Conservation (phyloP, 495 filamentous ascomycete species). For the Aspergillus kassunensis region DNA sequence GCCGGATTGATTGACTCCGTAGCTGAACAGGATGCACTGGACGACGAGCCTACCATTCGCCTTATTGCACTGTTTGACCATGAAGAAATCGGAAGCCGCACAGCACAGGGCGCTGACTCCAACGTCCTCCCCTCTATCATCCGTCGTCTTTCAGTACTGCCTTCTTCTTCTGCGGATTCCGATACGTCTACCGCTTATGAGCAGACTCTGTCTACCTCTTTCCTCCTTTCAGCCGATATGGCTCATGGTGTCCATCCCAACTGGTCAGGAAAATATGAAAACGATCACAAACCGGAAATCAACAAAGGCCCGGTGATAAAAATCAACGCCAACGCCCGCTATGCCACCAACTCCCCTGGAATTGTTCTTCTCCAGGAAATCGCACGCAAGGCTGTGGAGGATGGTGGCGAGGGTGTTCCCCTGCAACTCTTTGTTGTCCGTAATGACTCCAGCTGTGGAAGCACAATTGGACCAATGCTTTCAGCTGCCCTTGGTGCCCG, state of each 20-base stretch:
- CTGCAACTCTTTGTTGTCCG: constrained; percentile 94
- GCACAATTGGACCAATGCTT: constrained; percentile 95
- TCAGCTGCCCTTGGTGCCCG: constrained; percentile 77
- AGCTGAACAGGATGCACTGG: constrained; percentile 54
- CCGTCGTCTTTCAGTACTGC: constrained; percentile 78
- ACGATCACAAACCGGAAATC: constrained; percentile 85
- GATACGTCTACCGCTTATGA: constrained; percentile 79
- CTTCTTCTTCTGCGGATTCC: constrained; percentile 44
- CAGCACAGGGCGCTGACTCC: constrained; percentile 89
- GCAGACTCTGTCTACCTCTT: constrained; percentile 86
- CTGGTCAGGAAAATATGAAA: constrained; percentile 86
- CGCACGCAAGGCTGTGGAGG: constrained; percentile 57
- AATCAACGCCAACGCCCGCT: constrained; percentile 94
- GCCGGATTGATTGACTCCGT: constrained; percentile 78
- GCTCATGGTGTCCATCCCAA: constrained; percentile 94
- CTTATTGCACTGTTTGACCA: constrained; percentile 93
- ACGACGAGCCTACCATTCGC: constrained; percentile 76
- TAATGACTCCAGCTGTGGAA: constrained; percentile 91
- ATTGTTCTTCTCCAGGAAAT: constrained; percentile 89
- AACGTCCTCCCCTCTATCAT: constrained; percentile 87
- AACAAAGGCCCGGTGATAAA: constrained; percentile 97
- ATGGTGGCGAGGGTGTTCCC: constrained; percentile 59
- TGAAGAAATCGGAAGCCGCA: constrained; percentile 90
- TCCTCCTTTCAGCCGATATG: constrained; percentile 97
- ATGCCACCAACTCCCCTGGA: constrained; percentile 92